Base-by-base conservation (phyloP, 208 protist species). In the Trypanosomatidae sp. region DNA sequence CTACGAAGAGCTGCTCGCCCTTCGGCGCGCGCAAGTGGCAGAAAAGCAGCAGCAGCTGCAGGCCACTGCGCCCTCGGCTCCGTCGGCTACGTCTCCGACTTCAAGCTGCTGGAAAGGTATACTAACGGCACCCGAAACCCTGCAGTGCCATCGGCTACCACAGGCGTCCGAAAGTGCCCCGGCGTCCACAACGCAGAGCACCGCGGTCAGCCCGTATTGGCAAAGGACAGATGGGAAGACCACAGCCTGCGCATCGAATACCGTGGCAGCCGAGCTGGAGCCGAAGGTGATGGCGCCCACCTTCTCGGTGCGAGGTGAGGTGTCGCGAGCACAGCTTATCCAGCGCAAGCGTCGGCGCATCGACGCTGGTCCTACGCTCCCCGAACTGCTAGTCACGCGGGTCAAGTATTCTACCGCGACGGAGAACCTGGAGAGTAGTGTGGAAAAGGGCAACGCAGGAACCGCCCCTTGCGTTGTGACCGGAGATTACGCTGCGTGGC, bases 221-320 rank as follows among this genome's bases (percentile, higher is more conserved):
- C n/a, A 4, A n/a, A 68, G 22, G 15, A 0, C 50, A 9, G 66
- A 62, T 36, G 64, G 58, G 6, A 6, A 46, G 33, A 19, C 2
- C 41, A 15, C 50, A 3, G n/a, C 64, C 12, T 8, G 44, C 30
- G 66, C 49, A 9, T 25, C 33, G 1, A 1, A 28, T 19, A 30
- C 69, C 1, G 39, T 71, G 47, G 47, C 69, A 0, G 13, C 36
- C n/a, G 79, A 71, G 36, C 22, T 52, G n/a, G 71, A 97, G 68
- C 98, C 98, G 6, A 99, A 98, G 76, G 95, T 98, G 30, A 95
- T 98, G 80, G 94, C 92, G 0, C 88, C 93, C 0, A 81, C 65
- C 36, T 76, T 85, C 15, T 65, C 77, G 1, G 77, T 91, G 10
- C 87, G 79, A 10, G 98, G 97, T 33, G 84, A 98, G 74, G 67